These are phyloP conservation scores for Globisporangium splendens DNA, from an alignment of 352 stramenopile genomes.

Conservation along the genomic window DNA sequence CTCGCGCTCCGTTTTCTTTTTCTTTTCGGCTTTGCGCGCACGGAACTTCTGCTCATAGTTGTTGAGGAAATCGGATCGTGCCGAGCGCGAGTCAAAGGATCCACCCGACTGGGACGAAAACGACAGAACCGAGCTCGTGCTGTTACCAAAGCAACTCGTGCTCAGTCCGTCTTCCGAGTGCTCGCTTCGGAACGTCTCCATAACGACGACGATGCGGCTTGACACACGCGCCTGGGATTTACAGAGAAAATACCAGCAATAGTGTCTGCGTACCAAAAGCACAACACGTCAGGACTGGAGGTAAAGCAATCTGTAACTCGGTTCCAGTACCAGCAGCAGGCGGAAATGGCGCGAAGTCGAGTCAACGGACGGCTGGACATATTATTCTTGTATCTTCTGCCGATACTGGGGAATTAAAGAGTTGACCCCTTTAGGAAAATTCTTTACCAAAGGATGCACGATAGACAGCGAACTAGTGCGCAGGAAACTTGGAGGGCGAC, in stretches of 20 bases:
- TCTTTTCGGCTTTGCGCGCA: conserved; percentile 46
- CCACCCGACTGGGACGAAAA: conserved; percentile 31
- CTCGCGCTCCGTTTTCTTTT: conserved; percentile 42
- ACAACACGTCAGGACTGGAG: not conserved
- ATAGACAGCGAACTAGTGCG: too few relatives aligned
- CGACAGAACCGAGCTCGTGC: conserved; percentile 27
- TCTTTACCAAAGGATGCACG: too few relatives aligned
- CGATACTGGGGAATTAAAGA: too few relatives aligned
- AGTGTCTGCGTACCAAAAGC: not conserved
- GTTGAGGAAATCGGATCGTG: conserved; percentile 48
- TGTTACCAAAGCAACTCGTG: conserved; percentile 24
- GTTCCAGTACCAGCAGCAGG: not conserved
- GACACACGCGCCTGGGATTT: too few relatives aligned
- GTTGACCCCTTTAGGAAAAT: too few relatives aligned
- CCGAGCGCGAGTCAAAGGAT: conserved; percentile 29
- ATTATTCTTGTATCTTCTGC: not conserved
- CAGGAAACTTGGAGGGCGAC: too few relatives aligned
- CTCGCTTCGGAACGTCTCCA: conserved; percentile 37
- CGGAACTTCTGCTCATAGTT: conserved; percentile 59
- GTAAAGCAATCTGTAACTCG: not conserved
- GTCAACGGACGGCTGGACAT: not conserved
- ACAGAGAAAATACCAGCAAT: not conserved
- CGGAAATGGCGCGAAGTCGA: not conserved
- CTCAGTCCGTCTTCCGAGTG: conserved; percentile 33
- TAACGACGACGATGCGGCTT: not conserved